Percentiles rank a stretch among this genome's conserved stretches.
Evolutionary conservation across 768 basidiomycete genomes (phyloP).

Genomic region (Termitomyces sp.): DNA sequence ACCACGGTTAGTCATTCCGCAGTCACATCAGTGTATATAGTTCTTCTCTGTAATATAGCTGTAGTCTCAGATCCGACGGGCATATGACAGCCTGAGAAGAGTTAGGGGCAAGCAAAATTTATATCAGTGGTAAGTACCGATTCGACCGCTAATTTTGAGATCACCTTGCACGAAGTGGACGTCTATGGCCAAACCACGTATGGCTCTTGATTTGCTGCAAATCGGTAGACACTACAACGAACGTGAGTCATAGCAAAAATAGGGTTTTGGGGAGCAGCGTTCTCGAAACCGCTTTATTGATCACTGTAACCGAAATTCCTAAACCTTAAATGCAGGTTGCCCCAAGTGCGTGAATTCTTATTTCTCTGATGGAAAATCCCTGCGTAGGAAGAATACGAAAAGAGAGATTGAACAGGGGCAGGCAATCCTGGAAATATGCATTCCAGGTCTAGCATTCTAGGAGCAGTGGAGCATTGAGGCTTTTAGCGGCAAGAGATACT

Average conservation of each 20-base stretch:
- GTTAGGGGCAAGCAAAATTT: neutral
- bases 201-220: neutral
- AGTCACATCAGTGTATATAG: neutral
- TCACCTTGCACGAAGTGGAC: neutral
- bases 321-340: neutral
- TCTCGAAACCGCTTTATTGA: neutral
- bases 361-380: neutral
- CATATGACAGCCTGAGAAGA: neutral
- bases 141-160: neutral
- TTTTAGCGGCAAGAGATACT: neutral
- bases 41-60: neutral
- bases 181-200: neutral
- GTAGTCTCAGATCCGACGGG: neutral
- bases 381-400: neutral
- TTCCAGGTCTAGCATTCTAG: neutral
- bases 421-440: neutral
- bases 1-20: neutral
- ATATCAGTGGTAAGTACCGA: neutral
- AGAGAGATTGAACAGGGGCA: neutral
- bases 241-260: neutral
- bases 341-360: no score
- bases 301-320: no score
- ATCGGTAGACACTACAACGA: neutral
- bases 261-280: neutral
- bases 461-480: neutral